Evolutionary conservation across 352 stramenopile genomes (phyloP).

Genomic region (Pseudoperonospora humuli): DNA sequence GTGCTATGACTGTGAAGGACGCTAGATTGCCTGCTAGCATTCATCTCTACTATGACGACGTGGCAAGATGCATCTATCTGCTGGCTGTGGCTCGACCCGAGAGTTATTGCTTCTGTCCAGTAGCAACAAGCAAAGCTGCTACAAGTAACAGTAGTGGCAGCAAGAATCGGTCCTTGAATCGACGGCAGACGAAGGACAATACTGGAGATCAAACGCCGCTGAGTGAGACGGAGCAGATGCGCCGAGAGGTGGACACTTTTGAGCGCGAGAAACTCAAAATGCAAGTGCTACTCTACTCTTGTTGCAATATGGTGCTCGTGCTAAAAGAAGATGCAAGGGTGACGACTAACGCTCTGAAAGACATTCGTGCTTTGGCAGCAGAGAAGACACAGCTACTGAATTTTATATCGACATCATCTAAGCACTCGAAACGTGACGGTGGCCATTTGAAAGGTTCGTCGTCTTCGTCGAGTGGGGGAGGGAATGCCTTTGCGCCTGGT

Average conservation of each 20-base stretch:
- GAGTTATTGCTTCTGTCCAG: slow-evolving; percentile 22
- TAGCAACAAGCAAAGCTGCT: slow-evolving; percentile 2
- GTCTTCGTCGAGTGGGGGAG: slow-evolving; percentile 3
- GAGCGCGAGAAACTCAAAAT: slow-evolving; percentile 54
- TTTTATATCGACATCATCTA: slow-evolving; percentile 19
- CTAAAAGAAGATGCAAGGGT: slow-evolving; percentile 33
- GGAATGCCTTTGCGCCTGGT: slow-evolving; percentile 44
- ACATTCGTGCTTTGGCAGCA: slow-evolving; percentile 30
- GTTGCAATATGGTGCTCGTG: slow-evolving; percentile 53
- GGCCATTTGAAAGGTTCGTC: slow-evolving; percentile 13
- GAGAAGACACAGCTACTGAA: slow-evolving; percentile 58
- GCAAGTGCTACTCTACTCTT: slow-evolving; percentile 53
- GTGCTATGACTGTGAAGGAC: slow-evolving; percentile 18
- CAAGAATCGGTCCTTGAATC: slow-evolving; percentile 5
- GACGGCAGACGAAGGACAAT: slow-evolving; percentile 6
- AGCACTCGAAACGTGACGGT: slow-evolving; percentile 32
- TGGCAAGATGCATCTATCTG: slow-evolving; percentile 41
- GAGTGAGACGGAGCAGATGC: slow-evolving; percentile 10
- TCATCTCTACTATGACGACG: slow-evolving; percentile 53
- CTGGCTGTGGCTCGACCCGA: slow-evolving; percentile 41
- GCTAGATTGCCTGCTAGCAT: slow-evolving; percentile 28
- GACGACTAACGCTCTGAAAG: slow-evolving; percentile 36
- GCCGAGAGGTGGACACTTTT: slow-evolving; percentile 17
- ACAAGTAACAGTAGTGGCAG: slow-evolving; percentile 2
- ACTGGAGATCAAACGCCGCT: slow-evolving; percentile 8